Evolutionary conservation across 805 yeast genomes (phyloP).

Genomic region (Wickerhamiella occidentalis): DNA sequence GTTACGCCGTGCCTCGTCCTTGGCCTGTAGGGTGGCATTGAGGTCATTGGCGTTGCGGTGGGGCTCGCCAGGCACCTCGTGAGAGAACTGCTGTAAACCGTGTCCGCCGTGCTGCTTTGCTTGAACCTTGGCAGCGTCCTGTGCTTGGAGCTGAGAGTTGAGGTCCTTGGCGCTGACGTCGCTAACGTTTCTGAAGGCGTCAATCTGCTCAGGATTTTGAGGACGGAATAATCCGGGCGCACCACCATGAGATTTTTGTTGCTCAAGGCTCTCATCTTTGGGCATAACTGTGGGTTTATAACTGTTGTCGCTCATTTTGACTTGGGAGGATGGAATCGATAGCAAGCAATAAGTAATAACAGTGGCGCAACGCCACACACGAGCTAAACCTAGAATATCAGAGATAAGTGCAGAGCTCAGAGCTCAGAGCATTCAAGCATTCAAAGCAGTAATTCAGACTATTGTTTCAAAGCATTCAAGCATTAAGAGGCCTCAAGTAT

Average conservation of each 20-base stretch:
- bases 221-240: slow-evolving; percentile 71
- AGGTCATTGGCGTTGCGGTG: slow-evolving; percentile 38
- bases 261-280: slow-evolving; percentile 20
- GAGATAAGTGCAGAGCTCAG: too few relatives aligned
- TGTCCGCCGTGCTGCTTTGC: slow-evolving; percentile 10
- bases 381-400: too few relatives aligned
- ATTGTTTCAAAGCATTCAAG: too few relatives aligned
- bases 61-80: slow-evolving; percentile 45
- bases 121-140: slow-evolving; percentile 42
- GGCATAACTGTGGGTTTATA: slow-evolving; percentile 28
- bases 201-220: slow-evolving; percentile 46
- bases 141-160: slow-evolving; percentile 33
- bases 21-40: slow-evolving; percentile 26
- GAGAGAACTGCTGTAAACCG: slow-evolving; percentile 38
- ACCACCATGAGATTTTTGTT: slow-evolving; percentile 28
- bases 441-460: too few relatives aligned
- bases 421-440: too few relatives aligned
- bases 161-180: slow-evolving; percentile 48
- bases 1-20: slow-evolving; percentile 37
- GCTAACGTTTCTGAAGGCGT: slow-evolving; percentile 48
- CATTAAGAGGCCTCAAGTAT: too few relatives aligned
- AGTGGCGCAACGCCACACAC: neutral
- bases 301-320: slow-evolving; percentile 16
- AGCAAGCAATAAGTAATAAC: neutral
- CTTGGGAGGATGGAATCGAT: slow-evolving; percentile 1